Percentiles rank a stretch among this genome's conserved stretches.
These are phyloP conservation scores for Alternaria brassicae DNA, from an alignment of 2,329 filamentous ascomycete species.

Conservation along the genomic window DNA sequence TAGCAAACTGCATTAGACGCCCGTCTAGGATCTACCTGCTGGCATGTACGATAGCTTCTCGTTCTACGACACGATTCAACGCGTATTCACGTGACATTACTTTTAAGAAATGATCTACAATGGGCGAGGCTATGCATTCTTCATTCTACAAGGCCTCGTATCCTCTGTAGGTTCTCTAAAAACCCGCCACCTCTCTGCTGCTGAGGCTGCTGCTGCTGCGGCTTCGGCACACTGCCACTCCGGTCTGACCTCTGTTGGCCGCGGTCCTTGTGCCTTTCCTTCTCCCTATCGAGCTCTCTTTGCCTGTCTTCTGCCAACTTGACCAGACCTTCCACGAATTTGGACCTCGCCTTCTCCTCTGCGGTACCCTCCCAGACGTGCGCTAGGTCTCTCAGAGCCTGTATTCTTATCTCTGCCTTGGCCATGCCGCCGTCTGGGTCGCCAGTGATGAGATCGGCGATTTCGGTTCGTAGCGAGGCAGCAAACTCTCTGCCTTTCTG, in stretches of 20 bases:
- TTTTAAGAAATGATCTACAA: neutral
- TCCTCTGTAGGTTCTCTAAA: constrained; percentile 49
- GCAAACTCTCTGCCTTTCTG: constrained; percentile 87
- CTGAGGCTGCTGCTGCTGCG: constrained; percentile 19
- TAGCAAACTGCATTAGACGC: neutral
- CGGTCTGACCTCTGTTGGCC: constrained; percentile 28
- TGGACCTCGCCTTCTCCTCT: constrained; percentile 84
- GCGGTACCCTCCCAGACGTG: constrained; percentile 94
- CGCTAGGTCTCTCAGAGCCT: constrained; percentile 76
- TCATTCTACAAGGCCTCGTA: constrained; percentile 45
- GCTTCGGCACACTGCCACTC: constrained; percentile 34
- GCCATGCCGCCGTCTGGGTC: constrained; percentile 68
- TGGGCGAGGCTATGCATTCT: neutral
- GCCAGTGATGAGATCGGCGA: constrained; percentile 69
- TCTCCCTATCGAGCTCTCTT: constrained; percentile 54
- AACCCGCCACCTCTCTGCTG: constrained; percentile 45
- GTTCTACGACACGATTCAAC: neutral
- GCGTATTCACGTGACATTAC: constrained; percentile 21
- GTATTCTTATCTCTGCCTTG: constrained; percentile 75
- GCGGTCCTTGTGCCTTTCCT: constrained; percentile 26
- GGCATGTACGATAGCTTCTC: neutral
- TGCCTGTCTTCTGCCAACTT: constrained; percentile 81
- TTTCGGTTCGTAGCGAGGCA: constrained; percentile 72
- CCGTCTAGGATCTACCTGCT: neutral
- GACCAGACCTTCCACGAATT: constrained; percentile 81